phyloP scores from a whole-genome alignment of 2,329 filamentous ascomycete species.

The Hymenotorrendiella dingleyae region DNA sequence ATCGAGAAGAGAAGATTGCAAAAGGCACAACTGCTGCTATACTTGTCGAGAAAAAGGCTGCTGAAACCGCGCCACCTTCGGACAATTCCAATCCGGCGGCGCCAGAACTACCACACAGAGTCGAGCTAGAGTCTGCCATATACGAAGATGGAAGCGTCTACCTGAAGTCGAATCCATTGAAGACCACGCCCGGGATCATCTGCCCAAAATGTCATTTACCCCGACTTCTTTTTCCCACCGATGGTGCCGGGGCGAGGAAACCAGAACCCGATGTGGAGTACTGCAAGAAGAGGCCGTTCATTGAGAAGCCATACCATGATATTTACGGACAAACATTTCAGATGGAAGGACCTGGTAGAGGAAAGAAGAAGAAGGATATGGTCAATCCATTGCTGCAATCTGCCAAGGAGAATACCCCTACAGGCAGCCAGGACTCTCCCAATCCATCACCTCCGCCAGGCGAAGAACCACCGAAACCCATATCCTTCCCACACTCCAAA shows the following conservation, averaged over 20 bases:
- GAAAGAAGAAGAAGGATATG: constrained; percentile 77
- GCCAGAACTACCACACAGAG: constrained; percentile 31
- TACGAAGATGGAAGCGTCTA: constrained; percentile 65
- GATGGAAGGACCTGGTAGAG: constrained; percentile 66
- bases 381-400: constrained; percentile 39
- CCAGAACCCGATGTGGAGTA: constrained; percentile 65
- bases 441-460: constrained; percentile 39
- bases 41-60: constrained; percentile 49
- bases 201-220: constrained; percentile 72
- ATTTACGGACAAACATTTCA: constrained; percentile 81
- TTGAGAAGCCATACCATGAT: constrained; percentile 69
- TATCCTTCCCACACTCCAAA: constrained; percentile 59
- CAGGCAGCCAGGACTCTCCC: constrained; percentile 42
- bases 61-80: constrained; percentile 18
- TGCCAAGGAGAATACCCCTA: constrained; percentile 30
- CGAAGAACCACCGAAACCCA: constrained; percentile 52
- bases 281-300: constrained; percentile 75
- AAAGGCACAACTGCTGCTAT: constrained; percentile 61
- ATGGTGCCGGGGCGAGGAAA: constrained; percentile 60
- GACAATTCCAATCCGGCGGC: constrained; percentile 46
- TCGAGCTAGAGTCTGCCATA: constrained; percentile 62
- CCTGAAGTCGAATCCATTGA: constrained; percentile 66
- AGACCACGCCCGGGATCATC: constrained; percentile 64
- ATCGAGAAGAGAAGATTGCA: constrained; percentile 73
- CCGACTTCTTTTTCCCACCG: constrained; percentile 65